Percentiles rank a stretch among this genome's conserved stretches.
Evolutionary conservation across 2,329 filamentous ascomycete species (phyloP).

Genomic region (Rugonectria rugulosa): DNA sequence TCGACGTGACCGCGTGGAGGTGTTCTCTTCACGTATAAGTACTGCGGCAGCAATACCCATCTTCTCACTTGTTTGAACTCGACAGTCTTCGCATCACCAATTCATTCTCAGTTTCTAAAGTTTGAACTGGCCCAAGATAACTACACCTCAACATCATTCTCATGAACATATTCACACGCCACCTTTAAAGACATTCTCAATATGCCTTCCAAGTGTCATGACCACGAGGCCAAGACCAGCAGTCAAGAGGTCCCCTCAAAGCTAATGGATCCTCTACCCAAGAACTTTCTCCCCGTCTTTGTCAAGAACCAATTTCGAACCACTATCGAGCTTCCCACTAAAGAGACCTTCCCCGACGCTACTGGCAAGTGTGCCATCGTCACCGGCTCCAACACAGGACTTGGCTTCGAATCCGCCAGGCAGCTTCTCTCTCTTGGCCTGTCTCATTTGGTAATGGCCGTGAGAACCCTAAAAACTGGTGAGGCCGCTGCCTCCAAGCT

Average conservation of each 20-base stretch:
- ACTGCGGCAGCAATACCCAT: too few relatives aligned
- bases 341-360: conserved; percentile 21
- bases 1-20: too few relatives aligned
- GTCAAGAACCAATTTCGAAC: conserved; percentile 33
- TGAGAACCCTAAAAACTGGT: conserved; percentile 26
- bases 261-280: conserved; percentile 18
- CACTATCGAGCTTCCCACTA: conserved; percentile 31
- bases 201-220: conserved; percentile 20
- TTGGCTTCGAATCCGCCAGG: conserved; percentile 35
- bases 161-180: too few relatives aligned
- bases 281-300: conserved; percentile 21
- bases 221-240: background rate
- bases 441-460: conserved; percentile 26
- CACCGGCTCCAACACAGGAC: conserved; percentile 38
- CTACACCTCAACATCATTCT: too few relatives aligned
- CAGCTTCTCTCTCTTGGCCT: conserved; percentile 33
- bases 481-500: conserved; percentile 22
- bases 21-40: too few relatives aligned
- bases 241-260: conserved; percentile 13
- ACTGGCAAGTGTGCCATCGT: conserved; percentile 30
- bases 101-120: too few relatives aligned
- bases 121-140: too few relatives aligned
- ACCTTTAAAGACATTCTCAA: background rate
- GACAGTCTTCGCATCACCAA: too few relatives aligned
- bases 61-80: too few relatives aligned